These are phyloP conservation scores for Diospyros lotus DNA, from an alignment of 148 eudicot genomes.

Conservation along the genomic window DNA sequence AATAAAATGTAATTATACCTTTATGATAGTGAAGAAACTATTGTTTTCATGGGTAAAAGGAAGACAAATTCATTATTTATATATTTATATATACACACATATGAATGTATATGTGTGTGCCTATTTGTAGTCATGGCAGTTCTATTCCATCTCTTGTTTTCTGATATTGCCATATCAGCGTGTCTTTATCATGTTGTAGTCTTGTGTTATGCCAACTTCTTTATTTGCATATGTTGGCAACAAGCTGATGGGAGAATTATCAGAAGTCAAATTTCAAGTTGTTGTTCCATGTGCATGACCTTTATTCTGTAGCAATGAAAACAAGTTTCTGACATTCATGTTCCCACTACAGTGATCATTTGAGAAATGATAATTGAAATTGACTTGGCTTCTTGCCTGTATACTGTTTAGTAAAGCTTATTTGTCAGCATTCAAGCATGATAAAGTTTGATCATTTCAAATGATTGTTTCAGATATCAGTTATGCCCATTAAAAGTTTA, in stretches of 20 bases:
- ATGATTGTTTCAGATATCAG: not conserved
- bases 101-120: too few species aligned
- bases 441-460: not conserved
- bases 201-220: too few species aligned
- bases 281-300: not conserved
- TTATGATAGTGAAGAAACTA: too few species aligned
- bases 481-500: not conserved
- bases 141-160: too few species aligned
- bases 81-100: too few species aligned
- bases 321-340: not conserved
- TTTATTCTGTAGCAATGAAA: not conserved
- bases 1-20: too few species aligned
- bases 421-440: not conserved
- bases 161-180: too few species aligned
- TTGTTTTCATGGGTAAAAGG: too few species aligned
- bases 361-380: not conserved
- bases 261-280: not conserved
- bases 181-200: too few species aligned
- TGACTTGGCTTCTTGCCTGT: not conserved
- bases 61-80: too few species aligned
- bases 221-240: too few species aligned
- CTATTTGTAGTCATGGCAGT: too few species aligned
- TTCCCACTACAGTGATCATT: not conserved
- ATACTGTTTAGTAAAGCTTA: not conserved
- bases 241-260: not conserved